Evolutionary conservation across 805 yeast species (phyloP).

Genomic region (Metschnikowia cerradonensis): DNA sequence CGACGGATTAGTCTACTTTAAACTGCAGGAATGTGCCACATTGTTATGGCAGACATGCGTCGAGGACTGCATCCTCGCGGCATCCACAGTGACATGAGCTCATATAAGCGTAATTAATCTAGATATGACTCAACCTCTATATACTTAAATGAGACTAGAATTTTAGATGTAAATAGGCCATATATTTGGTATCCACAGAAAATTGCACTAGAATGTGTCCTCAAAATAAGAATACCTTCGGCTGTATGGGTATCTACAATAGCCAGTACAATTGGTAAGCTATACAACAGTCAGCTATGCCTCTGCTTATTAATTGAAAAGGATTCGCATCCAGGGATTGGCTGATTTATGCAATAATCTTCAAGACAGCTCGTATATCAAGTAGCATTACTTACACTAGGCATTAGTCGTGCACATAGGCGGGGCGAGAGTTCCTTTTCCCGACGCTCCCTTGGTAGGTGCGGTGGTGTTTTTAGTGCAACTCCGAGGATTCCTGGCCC

Average conservation of each 20-base stretch:
- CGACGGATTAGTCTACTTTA: neutral
- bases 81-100: slow-evolving; percentile 1
- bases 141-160: no score
- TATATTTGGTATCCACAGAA: neutral
- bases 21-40: slow-evolving; percentile 1
- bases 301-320: neutral
- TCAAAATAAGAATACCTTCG: neutral
- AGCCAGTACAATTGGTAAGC: neutral
- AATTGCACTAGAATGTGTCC: neutral
- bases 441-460: neutral
- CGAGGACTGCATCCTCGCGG: neutral
- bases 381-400: neutral
- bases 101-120: neutral
- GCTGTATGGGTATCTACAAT: neutral
- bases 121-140: neutral
- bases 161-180: neutral
- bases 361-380: neutral
- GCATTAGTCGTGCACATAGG: neutral
- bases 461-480: neutral
- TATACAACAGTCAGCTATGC: neutral
- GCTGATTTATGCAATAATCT: neutral
- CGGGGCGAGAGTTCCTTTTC: neutral
- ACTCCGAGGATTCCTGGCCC: neutral
- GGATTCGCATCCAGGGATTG: neutral
- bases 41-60: neutral